Percentiles rank a stretch among this genome's conserved stretches.
These are phyloP conservation scores for Dissophora ornata DNA, from an alignment of 192 early-diverging fungal genomes.

Conservation along the genomic window DNA sequence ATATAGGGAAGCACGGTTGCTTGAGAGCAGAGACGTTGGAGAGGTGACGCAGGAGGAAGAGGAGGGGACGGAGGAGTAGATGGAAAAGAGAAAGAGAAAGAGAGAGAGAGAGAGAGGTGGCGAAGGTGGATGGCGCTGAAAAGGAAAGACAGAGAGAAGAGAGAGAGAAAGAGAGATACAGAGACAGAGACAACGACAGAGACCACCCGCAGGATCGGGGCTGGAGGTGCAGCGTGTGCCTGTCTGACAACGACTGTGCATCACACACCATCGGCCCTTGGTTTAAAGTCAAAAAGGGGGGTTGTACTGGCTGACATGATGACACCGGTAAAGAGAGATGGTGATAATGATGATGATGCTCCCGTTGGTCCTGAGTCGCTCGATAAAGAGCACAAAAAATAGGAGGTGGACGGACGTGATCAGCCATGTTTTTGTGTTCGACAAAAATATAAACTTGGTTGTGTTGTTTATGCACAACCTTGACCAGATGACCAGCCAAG, in stretches of 20 bases:
- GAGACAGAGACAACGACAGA: background rate
- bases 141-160: background rate
- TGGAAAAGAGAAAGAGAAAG: background rate
- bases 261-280: background rate
- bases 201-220: too few relatives aligned
- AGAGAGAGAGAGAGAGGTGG: background rate
- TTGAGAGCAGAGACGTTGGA: too few relatives aligned
- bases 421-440: background rate
- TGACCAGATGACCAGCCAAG: too few relatives aligned
- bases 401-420: slow-evolving; percentile 2
- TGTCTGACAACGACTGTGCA: slow-evolving; percentile 5
- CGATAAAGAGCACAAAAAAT: slow-evolving; percentile 6
- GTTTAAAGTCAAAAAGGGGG: slow-evolving; percentile 12
- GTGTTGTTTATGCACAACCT: background rate
- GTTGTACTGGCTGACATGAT: slow-evolving; percentile 10
- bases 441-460: background rate
- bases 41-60: background rate
- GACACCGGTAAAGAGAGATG: background rate
- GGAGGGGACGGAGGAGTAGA: background rate
- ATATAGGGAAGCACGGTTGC: background rate
- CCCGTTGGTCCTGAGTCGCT: background rate
- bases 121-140: background rate
- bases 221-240: too few relatives aligned
- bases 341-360: slow-evolving; percentile 9
- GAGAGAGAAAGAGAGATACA: background rate